Conservation (phyloP, 768 basidiomycete genomes). For the Macrocybe gigantea region DNA sequence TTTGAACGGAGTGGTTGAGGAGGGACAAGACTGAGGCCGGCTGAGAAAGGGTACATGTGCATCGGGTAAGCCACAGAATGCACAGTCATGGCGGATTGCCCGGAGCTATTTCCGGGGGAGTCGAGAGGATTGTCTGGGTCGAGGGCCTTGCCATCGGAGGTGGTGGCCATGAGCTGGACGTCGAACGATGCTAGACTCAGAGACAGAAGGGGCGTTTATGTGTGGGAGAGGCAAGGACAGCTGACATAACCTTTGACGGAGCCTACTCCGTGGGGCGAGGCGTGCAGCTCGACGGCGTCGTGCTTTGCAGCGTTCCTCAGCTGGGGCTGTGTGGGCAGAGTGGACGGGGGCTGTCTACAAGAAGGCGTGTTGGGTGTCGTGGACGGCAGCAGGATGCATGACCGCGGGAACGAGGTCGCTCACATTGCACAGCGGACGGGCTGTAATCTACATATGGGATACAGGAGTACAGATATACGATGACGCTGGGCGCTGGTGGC, state of each 20-base stretch:
- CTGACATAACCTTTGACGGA: constrained; percentile 13
- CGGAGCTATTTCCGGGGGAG: constrained; percentile 25
- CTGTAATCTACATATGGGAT: too few species aligned
- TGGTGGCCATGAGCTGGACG: constrained; percentile 24
- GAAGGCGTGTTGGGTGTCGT: too few species aligned
- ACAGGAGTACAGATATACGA: too few species aligned
- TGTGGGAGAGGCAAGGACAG: constrained; percentile 7
- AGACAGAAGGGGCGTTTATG: neutral
- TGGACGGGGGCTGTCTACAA: too few species aligned
- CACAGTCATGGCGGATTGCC: constrained; percentile 27
- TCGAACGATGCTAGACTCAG: neutral
- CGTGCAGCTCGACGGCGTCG: too few species aligned
- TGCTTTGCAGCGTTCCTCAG: too few species aligned
- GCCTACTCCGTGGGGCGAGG: too few species aligned
- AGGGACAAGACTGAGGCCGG: constrained; percentile 28
- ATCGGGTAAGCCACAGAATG: constrained; percentile 50
- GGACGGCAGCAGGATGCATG: constrained; percentile 1
- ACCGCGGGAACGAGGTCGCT: constrained; percentile 1
- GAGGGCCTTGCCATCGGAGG: constrained; percentile 24
- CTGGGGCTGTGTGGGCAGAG: too few species aligned
- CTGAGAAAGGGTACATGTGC: constrained; percentile 68
- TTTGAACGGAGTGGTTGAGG: constrained; percentile 59
- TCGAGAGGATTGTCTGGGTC: constrained; percentile 28
- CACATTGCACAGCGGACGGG: too few species aligned
- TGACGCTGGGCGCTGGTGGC: too few species aligned